These are phyloP conservation scores for Venturia effusa DNA, from an alignment of 2,329 filamentous ascomycete genomes.

Conservation along the genomic window DNA sequence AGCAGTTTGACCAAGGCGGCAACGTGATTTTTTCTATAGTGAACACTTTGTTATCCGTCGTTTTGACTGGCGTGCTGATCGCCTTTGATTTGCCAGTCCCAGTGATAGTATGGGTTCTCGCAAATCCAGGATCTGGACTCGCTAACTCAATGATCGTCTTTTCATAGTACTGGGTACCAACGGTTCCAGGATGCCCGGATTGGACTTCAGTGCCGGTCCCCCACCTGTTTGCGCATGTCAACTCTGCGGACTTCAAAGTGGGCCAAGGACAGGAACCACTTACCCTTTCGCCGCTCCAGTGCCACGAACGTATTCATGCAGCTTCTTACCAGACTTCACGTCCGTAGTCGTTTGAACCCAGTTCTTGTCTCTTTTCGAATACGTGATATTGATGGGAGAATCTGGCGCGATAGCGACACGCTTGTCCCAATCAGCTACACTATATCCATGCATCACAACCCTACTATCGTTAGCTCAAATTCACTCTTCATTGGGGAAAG, in stretches of 20 bases:
- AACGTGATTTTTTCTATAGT: not conserved
- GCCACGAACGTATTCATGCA: not conserved
- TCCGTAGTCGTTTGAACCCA: constrained; percentile 4
- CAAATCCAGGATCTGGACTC: not conserved
- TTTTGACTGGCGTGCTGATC: not conserved
- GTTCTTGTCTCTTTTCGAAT: not conserved
- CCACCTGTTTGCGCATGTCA: not conserved
- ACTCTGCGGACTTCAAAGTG: not conserved
- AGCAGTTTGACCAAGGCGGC: not conserved
- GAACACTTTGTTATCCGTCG: not conserved
- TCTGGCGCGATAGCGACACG: not conserved
- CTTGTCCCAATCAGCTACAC: not conserved
- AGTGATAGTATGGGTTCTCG: not conserved
- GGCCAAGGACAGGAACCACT: not conserved
- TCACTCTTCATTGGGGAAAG: not conserved
- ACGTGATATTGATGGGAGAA: not conserved
- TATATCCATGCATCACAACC: constrained; percentile 4
- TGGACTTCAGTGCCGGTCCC: not conserved
- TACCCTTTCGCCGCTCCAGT: not conserved
- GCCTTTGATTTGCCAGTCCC: not conserved
- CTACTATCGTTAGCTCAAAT: not conserved
- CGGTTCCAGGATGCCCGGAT: not conserved
- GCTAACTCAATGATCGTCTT: not conserved
- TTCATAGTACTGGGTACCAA: not conserved
- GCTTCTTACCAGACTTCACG: not conserved